Evolutionary conservation across 78 protist species (phyloP), one percentile per base, ranked within the genome.

Genomic region (Dictyostelium purpureum): DNA sequence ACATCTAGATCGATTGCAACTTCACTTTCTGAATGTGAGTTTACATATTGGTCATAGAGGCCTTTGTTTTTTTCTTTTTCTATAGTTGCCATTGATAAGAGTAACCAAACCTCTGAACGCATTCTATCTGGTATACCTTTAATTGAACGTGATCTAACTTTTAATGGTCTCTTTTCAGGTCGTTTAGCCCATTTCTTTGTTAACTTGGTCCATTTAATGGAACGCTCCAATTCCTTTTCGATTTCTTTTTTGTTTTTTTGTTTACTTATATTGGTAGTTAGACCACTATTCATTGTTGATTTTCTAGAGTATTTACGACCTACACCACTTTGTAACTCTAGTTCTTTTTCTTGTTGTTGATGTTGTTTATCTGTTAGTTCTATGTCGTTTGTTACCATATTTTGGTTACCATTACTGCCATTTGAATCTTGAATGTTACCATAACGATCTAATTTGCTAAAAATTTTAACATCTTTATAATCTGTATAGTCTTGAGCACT

Each of bases 81-180:
- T 2, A 57, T 19, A 42, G 43, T 35, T 0, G 77, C 31, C 12
- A 61, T 37, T 33, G 92, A 6, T 7, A 85, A 33, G 7, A 73
- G 14, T 37, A 65, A 14, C 92, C 92, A 85, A 19, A 59, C 81
- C 35, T 85, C 75, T 2, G 57, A 26, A 24, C 92, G 61, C 28
- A 85, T 70, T 54, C 92, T 47, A 26, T 70, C 83, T 1, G 92
- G 92, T 38, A 85, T 73, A 56, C 92, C 92, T 35, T 85, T 85
- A 38, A 85, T 73, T 9, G 92, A 19, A 43, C 82, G 40, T 2
- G 77, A 54, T 45, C 56, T 61, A 6, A 73, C 70, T 59, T 85
- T 85, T 0, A 28, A 7, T 33, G 92, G 70, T 75, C 24, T 51
- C 1, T 47, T 47, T 5, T 16, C 57, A 31, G n/a, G n/a, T n/a